These are phyloP conservation scores for Venturia aucupariae DNA, from an alignment of 2,329 filamentous ascomycete genomes.

Conservation along the genomic window DNA sequence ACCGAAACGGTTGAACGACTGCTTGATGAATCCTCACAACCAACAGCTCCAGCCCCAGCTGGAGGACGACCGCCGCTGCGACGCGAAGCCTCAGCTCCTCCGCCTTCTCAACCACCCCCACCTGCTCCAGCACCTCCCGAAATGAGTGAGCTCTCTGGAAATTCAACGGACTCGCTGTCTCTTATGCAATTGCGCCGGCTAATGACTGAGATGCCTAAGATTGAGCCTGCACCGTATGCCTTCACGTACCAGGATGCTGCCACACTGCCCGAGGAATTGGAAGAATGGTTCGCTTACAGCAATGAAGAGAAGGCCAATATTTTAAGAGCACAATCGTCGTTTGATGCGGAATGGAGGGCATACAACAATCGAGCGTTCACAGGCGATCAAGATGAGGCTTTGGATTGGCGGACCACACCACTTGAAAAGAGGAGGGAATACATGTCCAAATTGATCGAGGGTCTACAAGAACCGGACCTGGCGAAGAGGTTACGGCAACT, in stretches of 20 bases:
- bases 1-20: conserved; percentile 13
- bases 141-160: not conserved
- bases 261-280: conserved; percentile 72
- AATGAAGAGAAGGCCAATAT: conserved; percentile 77
- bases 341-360: conserved; percentile 62
- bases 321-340: conserved; percentile 63
- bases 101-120: conserved; percentile 10
- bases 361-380: conserved; percentile 30
- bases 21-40: not conserved
- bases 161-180: conserved; percentile 32
- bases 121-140: not conserved
- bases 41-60: not conserved
- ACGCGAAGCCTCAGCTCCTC: conserved; percentile 12
- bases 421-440: conserved; percentile 49
- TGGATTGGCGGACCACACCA: conserved; percentile 58
- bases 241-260: conserved; percentile 53
- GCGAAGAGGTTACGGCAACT: conserved; percentile 27
- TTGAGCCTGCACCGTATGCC: conserved; percentile 54
- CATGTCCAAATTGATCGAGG: conserved; percentile 36
- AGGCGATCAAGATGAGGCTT: conserved; percentile 33
- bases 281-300: conserved; percentile 96
- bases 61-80: conserved; percentile 5
- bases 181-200: conserved; percentile 38
- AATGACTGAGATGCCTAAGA: conserved; percentile 34
- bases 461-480: conserved; percentile 24